Evolutionary conservation across 2,329 filamentous ascomycete genomes (phyloP), one percentile per base, ranked within the genome.

Genomic region (Zelopaecilomyces penicillatus): DNA sequence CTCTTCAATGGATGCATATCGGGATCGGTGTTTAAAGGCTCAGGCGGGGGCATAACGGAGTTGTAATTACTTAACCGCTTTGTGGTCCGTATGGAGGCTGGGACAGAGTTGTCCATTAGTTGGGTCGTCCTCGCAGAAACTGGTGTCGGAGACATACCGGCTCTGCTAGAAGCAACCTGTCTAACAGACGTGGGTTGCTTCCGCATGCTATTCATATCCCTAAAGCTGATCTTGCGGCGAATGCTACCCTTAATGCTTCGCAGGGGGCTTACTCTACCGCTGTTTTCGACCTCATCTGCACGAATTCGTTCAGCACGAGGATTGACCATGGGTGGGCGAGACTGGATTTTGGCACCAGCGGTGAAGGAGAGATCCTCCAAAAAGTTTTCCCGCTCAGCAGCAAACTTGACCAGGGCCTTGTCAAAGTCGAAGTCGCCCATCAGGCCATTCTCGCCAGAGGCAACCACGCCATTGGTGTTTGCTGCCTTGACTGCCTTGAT

Each of bases 11-110:
- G 93, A 64, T 98, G 93, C 88, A 96, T 96, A 52, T 94, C 82
- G 12, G 90, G 88, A 47, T 91, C 86, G 42, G 83, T 80, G 46
- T 94, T 87, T 51, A 97, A 80, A 7, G 91, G 91, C 63, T 97
- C 88, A 9, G 93, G 93, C 2, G 82, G 82, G 10, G 93, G 93
- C 43, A 98, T 97, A 42, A 98, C 93, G 1, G 93, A 96, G 64
- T 97, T 97, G 67, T 98, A 98, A 62, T 95, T 95, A 65, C 91
- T 97, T 53, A 97, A 71, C 56, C 93, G 81, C 67, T 82, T 93
- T 33, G 90, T 83, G 5, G 90, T 95, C 55, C 90, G 83, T 51
- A 80, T 68, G 38, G 76, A 80, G 48, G 75, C 76, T 78, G 73
- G 5, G 11, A 37, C n/a, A 29, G 26, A 9, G 9, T 34, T 19